Evolutionary conservation across 805 yeast genomes (phyloP).

Genomic region (Zygosaccharomyces rouxii): DNA sequence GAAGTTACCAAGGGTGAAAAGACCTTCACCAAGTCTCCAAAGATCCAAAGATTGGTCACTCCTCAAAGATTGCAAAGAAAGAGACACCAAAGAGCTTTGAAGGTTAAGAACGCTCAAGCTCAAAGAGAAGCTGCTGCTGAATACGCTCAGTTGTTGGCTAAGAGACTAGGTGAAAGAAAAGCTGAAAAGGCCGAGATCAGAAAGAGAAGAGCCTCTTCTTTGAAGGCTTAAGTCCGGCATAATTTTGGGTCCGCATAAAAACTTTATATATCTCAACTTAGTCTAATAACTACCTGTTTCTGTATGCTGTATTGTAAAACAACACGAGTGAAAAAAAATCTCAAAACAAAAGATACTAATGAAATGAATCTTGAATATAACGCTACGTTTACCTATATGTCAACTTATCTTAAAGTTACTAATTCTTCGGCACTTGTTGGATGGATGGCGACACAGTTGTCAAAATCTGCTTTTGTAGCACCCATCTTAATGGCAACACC

Average conservation of each 20-base stretch:
- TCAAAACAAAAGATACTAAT: not conserved
- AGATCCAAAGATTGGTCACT: constrained; percentile 98
- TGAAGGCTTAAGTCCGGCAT: constrained; percentile 63
- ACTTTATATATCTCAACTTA: constrained; percentile 15
- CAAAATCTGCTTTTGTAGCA: constrained; percentile 94
- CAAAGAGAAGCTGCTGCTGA: constrained; percentile 99
- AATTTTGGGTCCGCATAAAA: constrained; percentile 16
- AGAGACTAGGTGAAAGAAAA: constrained; percentile 97
- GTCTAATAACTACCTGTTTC: constrained; percentile 17
- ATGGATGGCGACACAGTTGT: constrained; percentile 94
- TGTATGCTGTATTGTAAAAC: constrained; percentile 18
- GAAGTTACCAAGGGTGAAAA: constrained; percentile 97
- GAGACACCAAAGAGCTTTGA: constrained; percentile 91
- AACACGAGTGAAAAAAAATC: constrained; percentile 15
- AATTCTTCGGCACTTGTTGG: constrained; percentile 98
- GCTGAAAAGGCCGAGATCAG: constrained; percentile 97
- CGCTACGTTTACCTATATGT: not conserved
- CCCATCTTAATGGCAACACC: constrained; percentile 99
- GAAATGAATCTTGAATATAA: not conserved
- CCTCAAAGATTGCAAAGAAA: constrained; percentile 99
- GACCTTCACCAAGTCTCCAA: constrained; percentile 99
- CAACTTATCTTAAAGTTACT: constrained; percentile 54
- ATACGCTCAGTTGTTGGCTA: constrained; percentile 97
- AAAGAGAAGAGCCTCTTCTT: constrained; percentile 99
- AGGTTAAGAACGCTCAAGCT: constrained; percentile 95